Conservation (phyloP, 2,329 filamentous ascomycete species). For the Colletotrichum aenigma region DNA sequence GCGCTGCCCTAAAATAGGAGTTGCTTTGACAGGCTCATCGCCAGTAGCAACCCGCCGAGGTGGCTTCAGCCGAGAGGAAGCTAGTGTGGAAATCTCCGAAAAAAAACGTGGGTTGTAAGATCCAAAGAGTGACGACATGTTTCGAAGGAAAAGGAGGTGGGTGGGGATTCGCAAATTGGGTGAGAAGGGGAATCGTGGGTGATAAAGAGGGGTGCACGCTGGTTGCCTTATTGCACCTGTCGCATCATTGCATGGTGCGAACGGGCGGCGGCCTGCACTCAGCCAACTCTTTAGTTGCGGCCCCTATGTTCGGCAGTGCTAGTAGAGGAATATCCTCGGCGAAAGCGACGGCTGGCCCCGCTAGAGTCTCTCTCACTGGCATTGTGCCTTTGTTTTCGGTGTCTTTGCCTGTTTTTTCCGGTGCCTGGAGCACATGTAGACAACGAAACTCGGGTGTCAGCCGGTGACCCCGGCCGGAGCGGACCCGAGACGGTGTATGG, state of each 20-base stretch:
- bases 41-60: background rate
- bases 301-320: background rate
- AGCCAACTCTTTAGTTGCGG: background rate
- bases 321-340: background rate
- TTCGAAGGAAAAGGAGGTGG: background rate
- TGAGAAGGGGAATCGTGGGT: background rate
- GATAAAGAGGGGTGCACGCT: background rate
- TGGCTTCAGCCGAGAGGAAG: background rate
- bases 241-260: background rate
- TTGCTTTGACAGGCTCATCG: conserved; percentile 3
- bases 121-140: background rate
- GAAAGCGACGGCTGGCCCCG: background rate
- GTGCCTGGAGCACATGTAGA: background rate
- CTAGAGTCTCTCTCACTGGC: background rate
- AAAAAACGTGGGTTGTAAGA: background rate
- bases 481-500: no score
- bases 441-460: background rate
- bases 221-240: background rate
- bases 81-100: background rate
- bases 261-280: background rate
- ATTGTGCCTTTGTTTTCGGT: background rate
- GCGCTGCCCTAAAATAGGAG: background rate
- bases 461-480: no score
- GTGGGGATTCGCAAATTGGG: background rate
- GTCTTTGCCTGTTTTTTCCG: background rate